A percentile compares a stretch with the other conserved stretches of the same genome.
Evolutionary conservation across 2,329 filamentous ascomycete species (phyloP).

Genomic region (Pseudocercospora eumusae): DNA sequence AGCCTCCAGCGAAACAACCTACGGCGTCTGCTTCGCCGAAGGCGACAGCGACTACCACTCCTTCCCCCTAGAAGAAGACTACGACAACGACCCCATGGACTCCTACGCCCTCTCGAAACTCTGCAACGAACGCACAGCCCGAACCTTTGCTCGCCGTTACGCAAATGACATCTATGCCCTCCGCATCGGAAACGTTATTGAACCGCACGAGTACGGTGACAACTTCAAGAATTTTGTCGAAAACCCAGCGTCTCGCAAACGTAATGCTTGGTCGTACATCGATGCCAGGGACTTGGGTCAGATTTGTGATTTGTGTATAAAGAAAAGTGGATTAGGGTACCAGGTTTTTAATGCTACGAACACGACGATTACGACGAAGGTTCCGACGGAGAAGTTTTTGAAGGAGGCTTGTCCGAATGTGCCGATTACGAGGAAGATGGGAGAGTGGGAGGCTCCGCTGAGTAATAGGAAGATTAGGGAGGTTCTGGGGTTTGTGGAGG

Average conservation of each 20-base stretch:
- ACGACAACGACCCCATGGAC: conserved; percentile 63
- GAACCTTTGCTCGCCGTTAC: conserved; percentile 59
- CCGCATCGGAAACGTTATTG: conserved; percentile 63
- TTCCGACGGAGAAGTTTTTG: conserved; percentile 56
- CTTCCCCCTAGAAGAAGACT: conserved; percentile 62
- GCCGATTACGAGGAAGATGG: conserved; percentile 58
- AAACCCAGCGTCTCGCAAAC: conserved; percentile 54
- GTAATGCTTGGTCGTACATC: conserved; percentile 65
- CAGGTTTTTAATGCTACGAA: conserved; percentile 67
- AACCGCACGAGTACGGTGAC: conserved; percentile 60
- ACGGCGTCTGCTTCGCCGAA: conserved; percentile 63
- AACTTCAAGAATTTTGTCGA: conserved; percentile 56
- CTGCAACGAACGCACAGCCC: conserved; percentile 59
- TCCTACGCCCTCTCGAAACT: conserved; percentile 63
- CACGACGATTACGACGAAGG: conserved; percentile 59
- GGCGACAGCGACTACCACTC: conserved; percentile 58
- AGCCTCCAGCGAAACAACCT: conserved; percentile 61
- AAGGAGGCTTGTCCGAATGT: conserved; percentile 53
- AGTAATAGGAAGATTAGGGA: conserved; percentile 62
- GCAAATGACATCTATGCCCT: conserved; percentile 59
- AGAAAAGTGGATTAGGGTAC: conserved; percentile 59
- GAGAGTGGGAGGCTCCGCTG: conserved; percentile 60
- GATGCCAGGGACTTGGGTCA: conserved; percentile 63
- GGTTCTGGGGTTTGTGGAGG: conserved; percentile 60
- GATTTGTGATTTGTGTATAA: conserved; percentile 59